Evolutionary conservation across 805 yeast species (phyloP).

Genomic region (Starmerella khaoyaiensis): DNA sequence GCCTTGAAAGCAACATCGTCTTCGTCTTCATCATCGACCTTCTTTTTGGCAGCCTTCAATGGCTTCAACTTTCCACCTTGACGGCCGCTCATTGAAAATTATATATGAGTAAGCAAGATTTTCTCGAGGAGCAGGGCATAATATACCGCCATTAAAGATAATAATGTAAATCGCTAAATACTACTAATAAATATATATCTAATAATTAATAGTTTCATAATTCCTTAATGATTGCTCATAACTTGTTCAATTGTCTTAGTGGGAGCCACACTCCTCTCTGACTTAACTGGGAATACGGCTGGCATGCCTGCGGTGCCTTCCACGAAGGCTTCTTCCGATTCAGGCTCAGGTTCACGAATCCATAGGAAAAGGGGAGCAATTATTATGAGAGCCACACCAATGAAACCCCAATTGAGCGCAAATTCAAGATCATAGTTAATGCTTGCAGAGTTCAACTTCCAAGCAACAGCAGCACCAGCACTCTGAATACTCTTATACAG

Average conservation of each 20-base stretch:
- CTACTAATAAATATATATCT: neutral
- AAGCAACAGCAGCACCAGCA: conserved; percentile 49
- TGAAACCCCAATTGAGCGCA: conserved; percentile 41
- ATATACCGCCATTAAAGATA: neutral
- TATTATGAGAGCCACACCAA: conserved; percentile 36
- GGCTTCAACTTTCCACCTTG: conserved; percentile 96
- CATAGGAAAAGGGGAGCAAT: conserved; percentile 14
- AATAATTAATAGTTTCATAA: neutral
- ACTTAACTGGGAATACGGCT: conserved; percentile 4
- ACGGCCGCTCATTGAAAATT: conserved; percentile 66
- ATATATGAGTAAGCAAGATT: no score
- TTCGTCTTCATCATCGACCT: conserved; percentile 51
- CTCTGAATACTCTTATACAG: conserved; percentile 52
- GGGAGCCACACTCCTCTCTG: conserved; percentile 1
- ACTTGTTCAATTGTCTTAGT: neutral
- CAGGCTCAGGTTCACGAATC: conserved; percentile 12
- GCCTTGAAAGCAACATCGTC: conserved; percentile 85
- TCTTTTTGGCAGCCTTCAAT: conserved; percentile 71
- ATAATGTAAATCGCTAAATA: no score
- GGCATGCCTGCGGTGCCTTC: conserved; percentile 8
- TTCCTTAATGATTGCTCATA: neutral
- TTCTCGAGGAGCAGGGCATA: no score
- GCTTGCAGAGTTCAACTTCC: conserved; percentile 41
- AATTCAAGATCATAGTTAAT: conserved; percentile 33
- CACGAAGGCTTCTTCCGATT: neutral